These are phyloP conservation scores for Xylariaceae sp. DNA, from an alignment of 2,329 filamentous ascomycete species.

Conservation along the genomic window DNA sequence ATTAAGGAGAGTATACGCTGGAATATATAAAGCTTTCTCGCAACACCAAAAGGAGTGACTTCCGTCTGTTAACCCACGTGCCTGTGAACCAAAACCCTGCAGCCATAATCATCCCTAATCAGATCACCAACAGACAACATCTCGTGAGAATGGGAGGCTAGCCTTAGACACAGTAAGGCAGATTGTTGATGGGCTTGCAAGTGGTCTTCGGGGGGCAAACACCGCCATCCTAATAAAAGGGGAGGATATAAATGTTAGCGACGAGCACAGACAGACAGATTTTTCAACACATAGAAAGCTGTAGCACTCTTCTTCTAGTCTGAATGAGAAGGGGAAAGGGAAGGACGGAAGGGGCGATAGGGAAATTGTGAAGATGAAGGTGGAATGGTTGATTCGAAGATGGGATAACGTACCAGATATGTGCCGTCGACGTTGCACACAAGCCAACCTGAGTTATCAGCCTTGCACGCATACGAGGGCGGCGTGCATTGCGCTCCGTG, in stretches of 20 bases:
- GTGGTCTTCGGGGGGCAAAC: conserved; percentile 31
- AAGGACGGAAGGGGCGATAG: neutral
- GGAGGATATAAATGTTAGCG: conserved; percentile 4
- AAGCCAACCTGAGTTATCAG: conserved; percentile 38
- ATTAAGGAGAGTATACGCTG: too few relatives aligned
- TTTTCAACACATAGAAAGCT: neutral
- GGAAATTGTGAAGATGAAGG: neutral
- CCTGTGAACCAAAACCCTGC: too few relatives aligned
- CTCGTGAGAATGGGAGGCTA: too few relatives aligned
- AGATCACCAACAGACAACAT: too few relatives aligned
- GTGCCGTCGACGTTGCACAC: conserved; percentile 41
- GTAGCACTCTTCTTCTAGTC: neutral
- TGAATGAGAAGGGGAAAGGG: neutral
- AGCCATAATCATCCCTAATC: too few relatives aligned
- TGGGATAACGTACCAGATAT: conserved; percentile 34
- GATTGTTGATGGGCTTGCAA: conserved; percentile 39
- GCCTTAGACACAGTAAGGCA: conserved; percentile 40
- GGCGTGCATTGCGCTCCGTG: conserved; percentile 32
- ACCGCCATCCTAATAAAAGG: conserved; percentile 36
- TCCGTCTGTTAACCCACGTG: too few relatives aligned
- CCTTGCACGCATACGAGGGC: conserved; percentile 39
- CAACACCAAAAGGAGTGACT: too few relatives aligned
- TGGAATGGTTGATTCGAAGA: neutral
- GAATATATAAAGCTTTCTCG: too few relatives aligned
- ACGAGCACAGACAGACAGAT: too few relatives aligned